Base-by-base conservation (phyloP, 345 rosid species). In the Citropsis articulata region DNA sequence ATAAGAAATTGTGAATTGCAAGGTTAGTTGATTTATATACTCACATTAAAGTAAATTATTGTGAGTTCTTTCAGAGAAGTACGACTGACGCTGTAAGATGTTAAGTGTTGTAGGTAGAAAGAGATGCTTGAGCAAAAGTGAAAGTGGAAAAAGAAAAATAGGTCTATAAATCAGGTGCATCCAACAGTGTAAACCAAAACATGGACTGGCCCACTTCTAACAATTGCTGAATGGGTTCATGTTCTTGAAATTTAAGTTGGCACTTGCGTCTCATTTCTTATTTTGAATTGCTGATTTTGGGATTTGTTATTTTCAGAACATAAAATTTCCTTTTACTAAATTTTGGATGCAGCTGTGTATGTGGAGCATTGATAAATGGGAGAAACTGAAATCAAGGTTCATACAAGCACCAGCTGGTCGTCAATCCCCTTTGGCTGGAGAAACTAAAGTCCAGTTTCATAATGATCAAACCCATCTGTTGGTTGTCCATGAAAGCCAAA, bases 301-400 rank as follows among this genome's bases (percentile, higher is more conserved):
- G 71, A 57, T 27, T 63, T 33, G 12, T 75, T 3, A n/a, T 30
- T 48, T 45, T 7, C 24, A n/a, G 6, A 5, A 30, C 33, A 48
- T 70, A n/a, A 63, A 30, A 24, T 45, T 59, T 28, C 40, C 45
- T 59, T 77, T 48, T 24, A 9, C 16, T 56, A 31, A 35, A 69
- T 62, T 35, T 60, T 36, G 25, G 66, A 62, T 79, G 75, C 77
- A 93, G 98, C 82, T 93, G 28, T 91, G 91, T 77, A 86, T 88
- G 73, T 91, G 95, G 94, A 93, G 88, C 84, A 87, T 86, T 71
- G 95, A 93, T 79, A 90, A 87, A 64, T 93, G 98, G 98, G 95
- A 90, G 81, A 93, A 87, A 78, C 82, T 82, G 87, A 79, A 74
- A 63, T 77, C 71, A 25, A 80, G 80, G 81, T 79, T 81, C 78